Evolutionary conservation across 768 basidiomycete species (phyloP).

Genomic region (Exidia glandulosa): DNA sequence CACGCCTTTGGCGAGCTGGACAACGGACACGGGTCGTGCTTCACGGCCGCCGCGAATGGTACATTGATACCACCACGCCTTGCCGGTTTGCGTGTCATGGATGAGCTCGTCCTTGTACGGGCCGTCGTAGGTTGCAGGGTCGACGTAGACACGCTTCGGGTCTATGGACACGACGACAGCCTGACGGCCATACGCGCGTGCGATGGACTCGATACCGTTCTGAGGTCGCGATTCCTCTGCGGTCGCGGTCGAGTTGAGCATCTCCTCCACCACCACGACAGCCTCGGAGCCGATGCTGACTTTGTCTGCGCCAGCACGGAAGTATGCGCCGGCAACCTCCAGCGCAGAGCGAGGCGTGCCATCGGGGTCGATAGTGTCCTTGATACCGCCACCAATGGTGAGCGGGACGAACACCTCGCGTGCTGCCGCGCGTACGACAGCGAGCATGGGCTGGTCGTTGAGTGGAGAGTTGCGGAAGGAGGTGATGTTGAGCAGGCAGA

Average conservation of each 20-base stretch:
- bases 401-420: conserved; percentile 91
- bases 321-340: conserved; percentile 93
- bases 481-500: conserved; percentile 97
- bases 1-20: conserved; percentile 86
- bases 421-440: conserved; percentile 83
- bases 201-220: conserved; percentile 90
- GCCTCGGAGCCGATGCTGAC: conserved; percentile 97
- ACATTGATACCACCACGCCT: conserved; percentile 62
- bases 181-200: conserved; percentile 81
- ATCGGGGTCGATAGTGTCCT: conserved; percentile 91
- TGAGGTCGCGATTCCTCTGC: conserved; percentile 42
- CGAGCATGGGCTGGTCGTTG: conserved; percentile 95
- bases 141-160: conserved; percentile 77
- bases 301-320: conserved; percentile 96
- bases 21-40: conserved; percentile 68
- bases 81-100: conserved; percentile 26
- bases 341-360: conserved; percentile 77
- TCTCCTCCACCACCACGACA: conserved; percentile 82
- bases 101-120: conserved; percentile 52
- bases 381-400: conserved; percentile 97
- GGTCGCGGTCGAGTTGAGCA: conserved; percentile 35
- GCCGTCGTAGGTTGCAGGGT: conserved; percentile 51
- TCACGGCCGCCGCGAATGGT: conserved; percentile 92
- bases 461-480: conserved; percentile 96
- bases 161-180: conserved; percentile 98